Base-by-base conservation (phyloP, 306 rosid genomes). In the Malus fusca region DNA sequence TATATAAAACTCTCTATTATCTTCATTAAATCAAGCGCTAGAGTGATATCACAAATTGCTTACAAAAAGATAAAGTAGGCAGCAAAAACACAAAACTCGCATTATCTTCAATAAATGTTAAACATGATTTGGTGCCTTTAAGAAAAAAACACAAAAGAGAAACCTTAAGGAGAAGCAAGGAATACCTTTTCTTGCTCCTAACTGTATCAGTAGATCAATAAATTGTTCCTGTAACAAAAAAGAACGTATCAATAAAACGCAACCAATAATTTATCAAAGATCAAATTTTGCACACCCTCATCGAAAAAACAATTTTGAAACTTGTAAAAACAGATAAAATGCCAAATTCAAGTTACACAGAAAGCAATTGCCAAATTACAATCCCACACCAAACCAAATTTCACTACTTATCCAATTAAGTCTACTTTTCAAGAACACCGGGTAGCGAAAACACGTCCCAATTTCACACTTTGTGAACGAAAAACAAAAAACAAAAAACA, bases 151-250 rank as follows among this genome's bases (percentile, higher is more conserved):
- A 7, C 37, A 69, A 25, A 11, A 23, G 11, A 0, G 7, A 59
- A 42, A 44, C 2, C 25, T 6, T 40, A 67, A 21, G 35, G 61
- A 11, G 17, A 68, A 17, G 30, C 25, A 58, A 52, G 25, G 51
- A 31, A 42, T 69, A 79, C 74, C 74, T 79, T 74, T 43, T 13
- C 60, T 43, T 42, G 58, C 18, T 26, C 74, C 78, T 59, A 17
- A 66, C 33, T 42, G 23, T 71, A 30, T 35, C 46, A 6, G 5
- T 21, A 19, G 22, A 4, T 35, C 58, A 73, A 52, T 55, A 15
- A 37, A 37, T 5, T 3, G 18, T 40, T 12, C 77, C 73, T 55
- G 55, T n/a, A 78, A 65, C 22, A 30, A 56, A 75, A 19, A 14
- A 61, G 23, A 69, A 46, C 4, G 48, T 22, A 8, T 26, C 33